Evolutionary conservation across 2,329 filamentous ascomycete species (phyloP), one percentile per base, ranked within the genome.

Genomic region (Botrytis sinoallii): DNA sequence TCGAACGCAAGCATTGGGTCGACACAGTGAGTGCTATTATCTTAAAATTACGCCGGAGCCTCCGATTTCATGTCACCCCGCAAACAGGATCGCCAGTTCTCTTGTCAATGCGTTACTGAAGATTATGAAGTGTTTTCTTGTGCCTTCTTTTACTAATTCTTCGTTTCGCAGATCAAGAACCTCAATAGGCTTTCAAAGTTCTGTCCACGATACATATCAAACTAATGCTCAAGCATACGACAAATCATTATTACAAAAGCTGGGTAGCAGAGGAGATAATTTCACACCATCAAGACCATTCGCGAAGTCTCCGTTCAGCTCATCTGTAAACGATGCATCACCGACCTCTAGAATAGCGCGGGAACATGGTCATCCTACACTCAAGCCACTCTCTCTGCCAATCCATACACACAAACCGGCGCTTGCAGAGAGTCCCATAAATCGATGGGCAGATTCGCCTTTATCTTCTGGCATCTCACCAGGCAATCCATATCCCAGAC

Each of bases 171-270:
- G 79, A 63, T 77, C 77, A 29, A 79, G 75, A 42, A 74, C 61
- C 57, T 70, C 74, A 46, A 78, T 73, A 74, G 75, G 75, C 25
- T 83, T 81, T 70, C 79, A 80, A 78, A 81, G 78, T 70, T 80
- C 78, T n/a, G 81, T 81, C 22, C 81, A 81, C 75, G 79, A 81
- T 35, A 75, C 76, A 70, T 82, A 79, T 71, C 79, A 79, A 75
- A 81, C 76, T 57, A 81, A 79, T 73, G 79, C 80, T 4, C 79
- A 82, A 71, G 81, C 81, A 72, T 83, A 82, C 74, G 82, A 83
- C 70, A 82, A 82, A 74, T 81, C 81, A 29, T 72, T 82, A 46
- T 70, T 83, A 48, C 81, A 82, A 57, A 83, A 82, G 73, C 72
- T 82, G 44, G 79, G 80, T 75, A 75, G 79, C 59, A 79, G 79